Base-by-base conservation (phyloP, 495 filamentous ascomycete genomes). In the Lasiosphaeris hirsuta region DNA sequence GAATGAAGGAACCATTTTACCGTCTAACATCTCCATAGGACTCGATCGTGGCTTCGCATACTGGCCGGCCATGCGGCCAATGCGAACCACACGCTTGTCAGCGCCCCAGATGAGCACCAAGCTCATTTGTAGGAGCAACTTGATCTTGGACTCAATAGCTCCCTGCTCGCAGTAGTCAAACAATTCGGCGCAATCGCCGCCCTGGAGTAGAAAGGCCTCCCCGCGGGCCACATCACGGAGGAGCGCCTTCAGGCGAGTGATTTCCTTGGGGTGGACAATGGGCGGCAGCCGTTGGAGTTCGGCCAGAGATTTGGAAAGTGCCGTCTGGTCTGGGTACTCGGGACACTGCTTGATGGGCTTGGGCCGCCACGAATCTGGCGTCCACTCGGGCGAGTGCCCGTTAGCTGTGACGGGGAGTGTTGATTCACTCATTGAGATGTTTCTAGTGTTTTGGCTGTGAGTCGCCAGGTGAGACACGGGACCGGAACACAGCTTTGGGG, bases 51-150 rank as follows among this genome's bases (percentile, higher is more conserved):
- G 94, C 70, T 98, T 98, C 15, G 94, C 94, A 57, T 93, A 98
- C 75, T 98, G 94, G 4, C 94, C 94, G 14, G 94, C 94, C 86
- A 97, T 96, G 47, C 94, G 84, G 14, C 89, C 94, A 62, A 98
- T 94, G 60, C 94, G 85, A 52, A 98, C 90, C 19, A 98, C 91
- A 23, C 90, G 90, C 73, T 95, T 96, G 73, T 96, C 90, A 54
- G 76, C 75, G 71, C 87, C 92, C 85, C 89, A 95, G 70, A 95
- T 88, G 51, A 97, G 78, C 13, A 97, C 89, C 59, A 97, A 73
- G 63, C 88, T 92, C 92, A 97, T 97, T 76, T 97, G 93, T 38
- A 97, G 79, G 11, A 97, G 80, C 10, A 97, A 84, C 73, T 97
- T 97, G 72, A 97, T 90, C 77, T 97, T 97, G 33, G 90, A 86